Evolutionary conservation across 495 filamentous ascomycete species (phyloP), one percentile per base, ranked within the genome.

Genomic region (Aspergillus affinis): DNA sequence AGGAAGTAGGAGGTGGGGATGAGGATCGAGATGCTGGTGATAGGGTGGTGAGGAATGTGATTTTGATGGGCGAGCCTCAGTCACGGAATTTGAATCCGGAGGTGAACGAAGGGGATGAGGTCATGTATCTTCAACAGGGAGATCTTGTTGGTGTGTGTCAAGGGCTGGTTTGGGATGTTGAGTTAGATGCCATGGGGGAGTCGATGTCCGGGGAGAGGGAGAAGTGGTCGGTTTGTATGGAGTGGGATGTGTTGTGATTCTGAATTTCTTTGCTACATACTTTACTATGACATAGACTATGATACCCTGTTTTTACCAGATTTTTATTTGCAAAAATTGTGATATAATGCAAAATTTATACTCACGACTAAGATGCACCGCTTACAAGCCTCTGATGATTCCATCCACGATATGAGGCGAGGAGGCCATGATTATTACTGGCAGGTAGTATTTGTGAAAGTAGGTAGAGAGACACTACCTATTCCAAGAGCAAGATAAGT

Each of bases 201-300:
- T 53, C 3, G 29, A 41, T 2, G 20, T 30, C 41, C 20, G 29
- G 21, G 62, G 61, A 17, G 36, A 41, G 9, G 36, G 36, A 41
- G 36, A 66, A 57, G 41, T 79, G 77, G 75, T 61, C 72, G 12
- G 67, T 79, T 29, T 71, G 62, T n/a, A 72, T 76, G 67, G 74
- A 79, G 56, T 79, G 77, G 77, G 73, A 76, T 47, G 21, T 76
- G 17, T 23, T 78, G 30, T 58, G 41, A 26, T 55, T 20, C 20
- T 32, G 1, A 32, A 7, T 32, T 32, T 8, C 30, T 32, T 32
- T 32, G 30, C 1, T 7, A 32, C 15, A 41, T 41, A n/a, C 9
- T 15, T 8, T 41, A 41, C 36, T 2, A 4, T 41, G 15, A 41
- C 3, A 13, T 41, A 15, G 36, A 32, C 23, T 53, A 53, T 59